Evolutionary conservation across 768 basidiomycete species (phyloP).

Genomic region (Tulasnella sp.): DNA sequence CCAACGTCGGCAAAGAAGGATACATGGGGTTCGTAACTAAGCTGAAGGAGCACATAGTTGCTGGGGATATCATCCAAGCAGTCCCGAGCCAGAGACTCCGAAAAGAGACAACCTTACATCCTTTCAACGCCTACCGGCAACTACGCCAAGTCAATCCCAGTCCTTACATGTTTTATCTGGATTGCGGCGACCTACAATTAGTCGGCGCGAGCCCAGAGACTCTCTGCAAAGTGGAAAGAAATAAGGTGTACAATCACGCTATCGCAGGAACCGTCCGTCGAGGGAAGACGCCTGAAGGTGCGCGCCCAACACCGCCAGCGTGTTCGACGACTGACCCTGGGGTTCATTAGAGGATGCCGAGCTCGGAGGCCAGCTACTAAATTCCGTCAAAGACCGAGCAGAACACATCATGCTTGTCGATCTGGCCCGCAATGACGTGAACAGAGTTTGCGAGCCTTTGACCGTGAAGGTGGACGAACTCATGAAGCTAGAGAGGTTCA

Average conservation of each 20-base stretch:
- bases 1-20: conserved; percentile 90
- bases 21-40: conserved; percentile 89
- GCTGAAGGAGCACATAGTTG: conserved; percentile 90
- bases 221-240: conserved; percentile 87
- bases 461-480: conserved; percentile 95
- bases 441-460: conserved; percentile 90
- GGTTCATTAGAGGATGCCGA: conserved; percentile 73
- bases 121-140: conserved; percentile 95
- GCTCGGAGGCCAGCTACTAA: conserved; percentile 66
- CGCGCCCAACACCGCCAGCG: neutral
- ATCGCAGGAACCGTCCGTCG: conserved; percentile 93
- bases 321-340: neutral
- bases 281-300: conserved; percentile 82
- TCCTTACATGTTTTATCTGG: conserved; percentile 98
- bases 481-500: conserved; percentile 92
- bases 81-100: conserved; percentile 91
- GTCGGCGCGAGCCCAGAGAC: conserved; percentile 99
- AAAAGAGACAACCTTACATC: conserved; percentile 81
- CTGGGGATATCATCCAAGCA: conserved; percentile 97
- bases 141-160: conserved; percentile 94
- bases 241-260: conserved; percentile 94
- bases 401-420: conserved; percentile 99
- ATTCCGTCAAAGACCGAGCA: conserved; percentile 91
- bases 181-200: conserved; percentile 87
- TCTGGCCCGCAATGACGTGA: conserved; percentile 96